These are phyloP conservation scores for Cardiospermum halicacabum DNA, from an alignment of 345 rosid species.

Conservation along the genomic window DNA sequence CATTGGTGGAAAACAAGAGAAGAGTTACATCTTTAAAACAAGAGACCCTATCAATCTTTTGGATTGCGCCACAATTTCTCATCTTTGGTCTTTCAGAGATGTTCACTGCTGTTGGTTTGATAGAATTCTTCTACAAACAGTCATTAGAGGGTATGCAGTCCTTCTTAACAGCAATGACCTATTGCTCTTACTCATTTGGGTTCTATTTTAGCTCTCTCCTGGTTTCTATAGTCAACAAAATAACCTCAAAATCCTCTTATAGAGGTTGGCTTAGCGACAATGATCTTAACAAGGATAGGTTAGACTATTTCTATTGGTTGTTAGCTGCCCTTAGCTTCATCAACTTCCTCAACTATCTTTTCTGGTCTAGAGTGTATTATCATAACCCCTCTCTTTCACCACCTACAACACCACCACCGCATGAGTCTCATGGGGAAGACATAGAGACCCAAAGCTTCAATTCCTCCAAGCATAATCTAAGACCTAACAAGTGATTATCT, in stretches of 20 bases:
- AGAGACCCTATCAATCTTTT: slow-evolving; percentile 43
- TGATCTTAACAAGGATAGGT: slow-evolving; percentile 46
- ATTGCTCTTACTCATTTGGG: slow-evolving; percentile 63
- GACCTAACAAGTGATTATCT: neutral
- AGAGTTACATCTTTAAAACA: slow-evolving; percentile 19
- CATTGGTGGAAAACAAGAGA: slow-evolving; percentile 50
- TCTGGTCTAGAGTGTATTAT: slow-evolving; percentile 56
- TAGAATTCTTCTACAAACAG: slow-evolving; percentile 75
- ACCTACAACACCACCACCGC: slow-evolving; percentile 4
- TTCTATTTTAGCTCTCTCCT: slow-evolving; percentile 61
- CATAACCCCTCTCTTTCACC: slow-evolving; percentile 36
- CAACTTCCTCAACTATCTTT: slow-evolving; percentile 47
- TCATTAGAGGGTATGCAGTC: slow-evolving; percentile 58
- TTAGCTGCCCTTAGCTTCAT: slow-evolving; percentile 51
- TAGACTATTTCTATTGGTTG: slow-evolving; percentile 69
- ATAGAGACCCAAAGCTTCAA: slow-evolving; percentile 30
- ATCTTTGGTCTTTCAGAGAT: slow-evolving; percentile 64
- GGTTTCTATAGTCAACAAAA: slow-evolving; percentile 49
- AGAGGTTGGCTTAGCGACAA: slow-evolving; percentile 62
- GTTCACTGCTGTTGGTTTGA: slow-evolving; percentile 65
- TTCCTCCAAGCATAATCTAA: slow-evolving; percentile 3
- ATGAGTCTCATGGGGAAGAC: slow-evolving; percentile 22
- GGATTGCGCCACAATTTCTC: slow-evolving; percentile 64
- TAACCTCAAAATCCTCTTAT: slow-evolving; percentile 31
- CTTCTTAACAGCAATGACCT: slow-evolving; percentile 59